phyloP scores from a whole-genome alignment of 371 early-diverging fungal genomes.

The Mucor irregularis region DNA sequence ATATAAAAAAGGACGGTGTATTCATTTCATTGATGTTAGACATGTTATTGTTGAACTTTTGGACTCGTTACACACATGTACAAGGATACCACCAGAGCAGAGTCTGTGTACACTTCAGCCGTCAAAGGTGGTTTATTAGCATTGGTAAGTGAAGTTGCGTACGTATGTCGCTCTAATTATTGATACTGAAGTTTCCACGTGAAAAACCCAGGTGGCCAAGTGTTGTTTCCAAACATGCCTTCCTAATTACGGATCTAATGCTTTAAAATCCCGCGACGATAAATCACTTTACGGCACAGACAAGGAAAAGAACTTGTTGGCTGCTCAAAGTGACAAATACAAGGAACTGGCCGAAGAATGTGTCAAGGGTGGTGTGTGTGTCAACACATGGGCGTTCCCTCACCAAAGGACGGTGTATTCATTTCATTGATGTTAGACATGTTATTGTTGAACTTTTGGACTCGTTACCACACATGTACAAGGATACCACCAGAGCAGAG shows the following conservation, averaged over 20 bases:
- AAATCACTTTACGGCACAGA: constrained; percentile 86
- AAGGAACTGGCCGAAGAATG: constrained; percentile 81
- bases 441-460: constrained; percentile 88
- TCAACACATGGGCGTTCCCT: constrained; percentile 91
- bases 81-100: constrained; percentile 72
- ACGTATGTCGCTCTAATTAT: neutral
- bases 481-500: constrained; percentile 74
- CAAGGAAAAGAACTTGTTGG: constrained; percentile 84
- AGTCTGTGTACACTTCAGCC: constrained; percentile 87
- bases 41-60: constrained; percentile 82
- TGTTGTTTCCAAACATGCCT: constrained; percentile 89
- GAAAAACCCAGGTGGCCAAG: constrained; percentile 76
- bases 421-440: constrained; percentile 35
- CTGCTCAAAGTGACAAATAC: constrained; percentile 86
- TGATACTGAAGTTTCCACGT: neutral
- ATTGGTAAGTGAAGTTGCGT: constrained; percentile 49
- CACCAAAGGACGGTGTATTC: neutral
- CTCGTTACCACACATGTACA: constrained; percentile 82
- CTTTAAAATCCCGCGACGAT: constrained; percentile 85
- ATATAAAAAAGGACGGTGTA: neutral
- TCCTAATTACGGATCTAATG: constrained; percentile 87
- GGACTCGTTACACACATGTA: constrained; percentile 81
- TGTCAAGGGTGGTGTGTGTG: constrained; percentile 81
- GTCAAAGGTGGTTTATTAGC: constrained; percentile 80
- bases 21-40: constrained; percentile 31